Base-by-base conservation (phyloP, 2,329 filamentous ascomycete species). In the Colletotrichum higginsianum region DNA sequence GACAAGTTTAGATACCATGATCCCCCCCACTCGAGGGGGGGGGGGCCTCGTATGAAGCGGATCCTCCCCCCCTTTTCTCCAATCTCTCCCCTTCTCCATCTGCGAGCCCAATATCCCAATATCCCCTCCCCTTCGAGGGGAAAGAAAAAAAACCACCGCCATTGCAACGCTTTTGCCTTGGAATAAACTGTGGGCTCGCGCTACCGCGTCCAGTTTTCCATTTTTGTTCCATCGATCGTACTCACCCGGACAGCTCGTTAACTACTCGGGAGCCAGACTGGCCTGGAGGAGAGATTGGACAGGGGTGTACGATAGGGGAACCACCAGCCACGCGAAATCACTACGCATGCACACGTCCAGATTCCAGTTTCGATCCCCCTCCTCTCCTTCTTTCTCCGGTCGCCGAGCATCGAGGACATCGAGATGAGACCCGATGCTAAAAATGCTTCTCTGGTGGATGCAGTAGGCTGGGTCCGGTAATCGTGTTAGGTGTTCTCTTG, bases 1-100 rank as follows among this genome's bases (percentile, higher is more conserved):
- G 26, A 57, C 5, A 46, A 23, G 26, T 15, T 46, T 15, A 7
- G 15, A 42, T 30, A 12, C 55, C 11, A 7, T 57, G 23, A 23
- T 21, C 12, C 9, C 35, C n/a, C n/a, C 3, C 15, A 12, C 8
- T 15, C 21, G n/a, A 21, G 5, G 47, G 12, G 30, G 44, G 23
- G 38, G 26, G 40, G n/a, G 65, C 53, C 65, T 71, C 68, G 65
- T 71, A 71, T 68, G 65, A 55, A 68, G 68, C 68, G 68, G 68
- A 60, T 64, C 68, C 26, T 44, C 49, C 12, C 49, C 35, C 23
- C 52, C 16, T 21, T 55, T 21, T 16, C 21, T 16, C 44, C 46
- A 49, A 35, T 26, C 13, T n/a, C 30, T 12, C 57, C 50, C 62
- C 50, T 49, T 50, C 57, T 53, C 64, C 56, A 52, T 67, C 49